A percentile compares a stretch with the other conserved stretches of the same genome.
These are phyloP conservation scores for Globisporangium cederbergense DNA, from an alignment of 352 stramenopile genomes.

Conservation along the genomic window DNA sequence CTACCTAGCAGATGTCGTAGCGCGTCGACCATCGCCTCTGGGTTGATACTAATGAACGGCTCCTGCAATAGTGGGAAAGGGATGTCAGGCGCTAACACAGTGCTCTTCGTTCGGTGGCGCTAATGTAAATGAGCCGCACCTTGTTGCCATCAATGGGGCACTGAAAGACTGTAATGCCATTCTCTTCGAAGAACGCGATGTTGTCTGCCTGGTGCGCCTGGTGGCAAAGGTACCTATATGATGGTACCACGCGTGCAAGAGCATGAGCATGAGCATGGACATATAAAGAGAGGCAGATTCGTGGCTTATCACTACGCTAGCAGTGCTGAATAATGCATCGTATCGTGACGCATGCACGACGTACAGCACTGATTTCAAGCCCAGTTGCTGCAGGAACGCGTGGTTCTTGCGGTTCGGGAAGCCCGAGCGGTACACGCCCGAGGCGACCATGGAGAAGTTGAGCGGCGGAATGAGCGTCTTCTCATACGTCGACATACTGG, in stretches of 20 bases:
- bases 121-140: slow-evolving; percentile 16
- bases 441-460: slow-evolving; percentile 89
- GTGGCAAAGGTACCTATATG: slow-evolving; percentile 61
- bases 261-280: neutral
- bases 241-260: neutral
- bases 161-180: slow-evolving; percentile 80
- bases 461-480: slow-evolving; percentile 87
- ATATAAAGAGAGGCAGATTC: neutral
- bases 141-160: slow-evolving; percentile 89
- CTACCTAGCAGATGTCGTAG: slow-evolving; percentile 75
- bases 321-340: neutral
- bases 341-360: slow-evolving; percentile 18
- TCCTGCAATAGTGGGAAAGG: slow-evolving; percentile 34
- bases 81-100: neutral
- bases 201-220: slow-evolving; percentile 84
- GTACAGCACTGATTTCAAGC: slow-evolving; percentile 84
- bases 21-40: slow-evolving; percentile 74
- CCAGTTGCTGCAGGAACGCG: slow-evolving; percentile 81
- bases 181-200: slow-evolving; percentile 76
- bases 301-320: neutral
- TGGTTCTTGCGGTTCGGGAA: slow-evolving; percentile 89
- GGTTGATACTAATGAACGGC: slow-evolving; percentile 87
- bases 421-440: slow-evolving; percentile 83
- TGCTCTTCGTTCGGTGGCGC: neutral
- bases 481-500: slow-evolving; percentile 76